Conservation (phyloP, 306 rosid species). For the Gastrolobium bilobum region DNA sequence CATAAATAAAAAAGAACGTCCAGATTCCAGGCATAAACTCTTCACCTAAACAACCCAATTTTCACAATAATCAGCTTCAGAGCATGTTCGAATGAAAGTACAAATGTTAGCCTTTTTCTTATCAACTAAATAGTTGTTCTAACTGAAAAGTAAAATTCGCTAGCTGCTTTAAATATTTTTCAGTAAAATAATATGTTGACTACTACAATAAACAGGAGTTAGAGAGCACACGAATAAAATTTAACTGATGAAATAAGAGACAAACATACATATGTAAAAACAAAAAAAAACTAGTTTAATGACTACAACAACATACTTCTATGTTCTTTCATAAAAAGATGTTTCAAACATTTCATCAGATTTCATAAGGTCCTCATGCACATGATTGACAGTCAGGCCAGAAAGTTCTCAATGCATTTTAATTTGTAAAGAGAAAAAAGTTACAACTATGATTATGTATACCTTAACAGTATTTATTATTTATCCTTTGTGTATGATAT, state of each 20-base stretch:
- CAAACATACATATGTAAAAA: neutral
- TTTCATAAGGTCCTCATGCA: slow-evolving; percentile 22
- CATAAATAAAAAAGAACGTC: neutral
- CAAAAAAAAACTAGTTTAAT: neutral
- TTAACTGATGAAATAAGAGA: too few relatives aligned
- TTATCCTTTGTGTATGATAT: slow-evolving; percentile 3
- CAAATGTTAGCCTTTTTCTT: neutral
- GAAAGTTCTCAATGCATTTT: slow-evolving; percentile 17
- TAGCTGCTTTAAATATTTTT: slow-evolving; percentile 9
- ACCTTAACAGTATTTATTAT: slow-evolving; percentile 11
- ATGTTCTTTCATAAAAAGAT: slow-evolving; percentile 3
- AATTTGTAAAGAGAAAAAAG: slow-evolving; percentile 23
- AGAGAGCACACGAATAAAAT: slow-evolving; percentile 29
- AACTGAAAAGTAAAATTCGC: slow-evolving; percentile 2
- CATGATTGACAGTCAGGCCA: slow-evolving; percentile 3
- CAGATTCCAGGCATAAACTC: slow-evolving; percentile 31
- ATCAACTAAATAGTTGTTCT: slow-evolving; percentile 16
- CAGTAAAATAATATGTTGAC: slow-evolving; percentile 28
- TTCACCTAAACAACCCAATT: slow-evolving; percentile 28
- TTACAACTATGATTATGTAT: neutral
- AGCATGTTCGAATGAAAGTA: slow-evolving; percentile 32
- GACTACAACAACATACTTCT: neutral
- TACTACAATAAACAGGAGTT: neutral
- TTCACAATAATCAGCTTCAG: slow-evolving; percentile 9
- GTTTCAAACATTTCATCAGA: slow-evolving; percentile 23